Evolutionary conservation across 139 green algal species (phyloP), one percentile per base, ranked within the genome.

Genomic region (Chlorella sp.): DNA sequence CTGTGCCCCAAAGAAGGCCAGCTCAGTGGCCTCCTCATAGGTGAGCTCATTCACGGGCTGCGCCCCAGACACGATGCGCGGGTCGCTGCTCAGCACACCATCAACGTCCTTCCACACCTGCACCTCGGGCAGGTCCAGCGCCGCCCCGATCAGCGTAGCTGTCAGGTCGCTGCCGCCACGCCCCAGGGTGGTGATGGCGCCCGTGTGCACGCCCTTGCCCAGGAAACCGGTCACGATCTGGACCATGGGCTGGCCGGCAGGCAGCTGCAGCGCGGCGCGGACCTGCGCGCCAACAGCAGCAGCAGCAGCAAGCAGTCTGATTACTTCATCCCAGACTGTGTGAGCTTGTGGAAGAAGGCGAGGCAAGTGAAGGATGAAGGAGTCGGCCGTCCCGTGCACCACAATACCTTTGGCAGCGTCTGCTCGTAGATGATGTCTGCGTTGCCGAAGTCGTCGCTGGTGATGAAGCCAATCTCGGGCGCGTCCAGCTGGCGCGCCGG

Each of bases 1-100:
- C 74, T 92, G 87, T 26, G 95, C 95, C 0, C 95, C 95, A 74
- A 98, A 99, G 77, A 95, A 98, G 0, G 95, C 93, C 59, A 99
- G 87, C 88, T 99, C 95, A 1, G 91, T 96, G 31, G 95, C 95
- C 82, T 99, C 95, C 32, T 99, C 93, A 74, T 93, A 99, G 1
- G 96, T 99, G 20, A 99, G 93, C 77, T 90, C 74, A 1, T 76
- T 82, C 31, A 99, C 90, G 3, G 93, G 86, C 14, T 71, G n/a
- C 0, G 95, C 93, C 42, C 80, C 73, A 20, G 72, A 34, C 30
- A 97, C 86, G 1, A 98, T 84, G 42, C 93, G 83, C 0, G 95
- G 95, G 78, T 99, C 95, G 5, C 78, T 85, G 2, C 89, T 98
- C 70, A 99, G 81, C 73, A 99, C 92, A 26, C 93, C 95, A 67